Conservation (phyloP, 306 rosid species). For the Trifolium dubium region DNA sequence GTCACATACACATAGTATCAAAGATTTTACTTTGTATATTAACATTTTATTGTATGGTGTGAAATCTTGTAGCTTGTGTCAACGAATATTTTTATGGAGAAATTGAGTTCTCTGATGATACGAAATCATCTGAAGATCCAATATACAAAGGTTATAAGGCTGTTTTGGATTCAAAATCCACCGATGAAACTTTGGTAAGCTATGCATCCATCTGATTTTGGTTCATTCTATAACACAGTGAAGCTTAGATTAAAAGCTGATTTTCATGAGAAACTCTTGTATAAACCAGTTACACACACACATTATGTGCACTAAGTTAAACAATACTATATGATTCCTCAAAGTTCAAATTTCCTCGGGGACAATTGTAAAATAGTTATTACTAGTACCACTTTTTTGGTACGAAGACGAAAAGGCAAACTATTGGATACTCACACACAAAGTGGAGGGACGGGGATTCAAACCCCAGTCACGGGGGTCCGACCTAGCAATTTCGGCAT, state of each 20-base stretch:
- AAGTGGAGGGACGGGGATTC: too few species aligned
- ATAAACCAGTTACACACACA: neutral
- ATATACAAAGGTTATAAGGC: slow-evolving; percentile 78
- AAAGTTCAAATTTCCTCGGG: too few species aligned
- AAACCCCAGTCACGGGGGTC: too few species aligned
- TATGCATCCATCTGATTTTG: slow-evolving; percentile 20
- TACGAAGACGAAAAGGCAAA: too few species aligned
- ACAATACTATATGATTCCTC: neutral
- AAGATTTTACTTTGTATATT: neutral
- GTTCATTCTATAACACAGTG: slow-evolving; percentile 14
- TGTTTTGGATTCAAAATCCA: slow-evolving; percentile 86
- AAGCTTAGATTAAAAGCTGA: slow-evolving; percentile 9
- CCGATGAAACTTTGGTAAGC: slow-evolving; percentile 74
- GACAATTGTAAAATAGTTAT: too few species aligned
- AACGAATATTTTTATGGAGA: slow-evolving; percentile 68
- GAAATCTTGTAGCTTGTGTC: slow-evolving; percentile 70
- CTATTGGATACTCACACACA: too few species aligned
- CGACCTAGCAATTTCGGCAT: too few species aligned
- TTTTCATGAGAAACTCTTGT: slow-evolving; percentile 7
- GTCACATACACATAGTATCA: neutral
- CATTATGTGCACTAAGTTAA: neutral
- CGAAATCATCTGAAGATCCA: slow-evolving; percentile 52
- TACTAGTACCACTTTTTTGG: too few species aligned
- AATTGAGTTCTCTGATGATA: slow-evolving; percentile 43
- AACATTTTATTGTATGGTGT: neutral